Evolutionary conservation across 768 basidiomycete genomes (phyloP).

Genomic region (Atractiella rhizophila): DNA sequence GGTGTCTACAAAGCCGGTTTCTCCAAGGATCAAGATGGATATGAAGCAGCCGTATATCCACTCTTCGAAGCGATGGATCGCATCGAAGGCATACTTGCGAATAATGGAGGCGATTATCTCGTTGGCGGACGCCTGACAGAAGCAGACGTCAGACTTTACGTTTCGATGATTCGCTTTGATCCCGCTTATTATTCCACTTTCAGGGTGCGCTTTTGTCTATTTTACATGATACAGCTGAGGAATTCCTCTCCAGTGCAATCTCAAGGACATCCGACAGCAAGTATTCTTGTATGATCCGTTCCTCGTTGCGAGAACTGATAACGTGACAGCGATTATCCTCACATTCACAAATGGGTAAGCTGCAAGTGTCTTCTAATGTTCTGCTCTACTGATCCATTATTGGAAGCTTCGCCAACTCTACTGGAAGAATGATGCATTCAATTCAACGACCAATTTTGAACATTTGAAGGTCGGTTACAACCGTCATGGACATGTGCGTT

Average conservation of each 20-base stretch:
- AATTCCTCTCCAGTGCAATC: too few relatives aligned
- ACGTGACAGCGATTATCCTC: too few relatives aligned
- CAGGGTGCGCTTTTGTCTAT: too few relatives aligned
- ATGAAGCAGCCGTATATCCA: slow-evolving; percentile 44
- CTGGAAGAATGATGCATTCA: slow-evolving; percentile 74
- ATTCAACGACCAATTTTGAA: slow-evolving; percentile 59
- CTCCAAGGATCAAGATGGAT: slow-evolving; percentile 52
- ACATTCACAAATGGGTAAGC: too few relatives aligned
- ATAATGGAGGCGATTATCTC: slow-evolving; percentile 52
- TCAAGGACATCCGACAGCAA: too few relatives aligned
- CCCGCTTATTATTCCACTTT: slow-evolving; percentile 78
- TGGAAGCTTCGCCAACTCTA: too few relatives aligned
- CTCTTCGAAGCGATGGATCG: slow-evolving; percentile 59
- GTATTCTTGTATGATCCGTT: too few relatives aligned
- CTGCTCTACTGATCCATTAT: too few relatives aligned
- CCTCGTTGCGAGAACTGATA: too few relatives aligned
- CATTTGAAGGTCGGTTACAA: slow-evolving; percentile 67
- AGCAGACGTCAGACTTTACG: slow-evolving; percentile 56
- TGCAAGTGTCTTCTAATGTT: too few relatives aligned
- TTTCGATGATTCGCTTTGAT: slow-evolving; percentile 81
- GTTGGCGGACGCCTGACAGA: slow-evolving; percentile 58
- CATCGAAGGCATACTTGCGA: slow-evolving; percentile 49
- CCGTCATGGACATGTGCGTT: too few relatives aligned
- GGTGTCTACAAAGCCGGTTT: slow-evolving; percentile 77
- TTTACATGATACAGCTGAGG: too few relatives aligned